These are phyloP conservation scores for Exophiala calicioides DNA, from an alignment of 2,329 filamentous ascomycete species.

Conservation along the genomic window DNA sequence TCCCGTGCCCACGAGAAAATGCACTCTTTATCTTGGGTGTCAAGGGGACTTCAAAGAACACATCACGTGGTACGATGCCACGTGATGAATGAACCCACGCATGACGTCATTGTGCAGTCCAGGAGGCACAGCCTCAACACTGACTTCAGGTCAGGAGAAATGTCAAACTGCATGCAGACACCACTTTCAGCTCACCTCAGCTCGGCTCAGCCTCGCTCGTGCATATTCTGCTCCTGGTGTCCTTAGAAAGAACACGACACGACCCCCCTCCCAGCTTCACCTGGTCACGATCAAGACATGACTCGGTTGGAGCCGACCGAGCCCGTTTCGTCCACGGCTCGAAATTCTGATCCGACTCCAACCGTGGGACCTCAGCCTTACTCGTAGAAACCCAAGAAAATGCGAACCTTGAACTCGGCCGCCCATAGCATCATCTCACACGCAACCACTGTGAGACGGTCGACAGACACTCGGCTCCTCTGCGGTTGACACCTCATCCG, in stretches of 20 bases:
- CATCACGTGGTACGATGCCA: background rate
- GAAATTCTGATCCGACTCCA: background rate
- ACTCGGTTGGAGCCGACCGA: constrained; percentile 1
- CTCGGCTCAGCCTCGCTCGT: too few species aligned
- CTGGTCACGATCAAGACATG: too few species aligned
- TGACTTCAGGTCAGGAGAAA: too few species aligned
- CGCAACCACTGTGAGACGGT: background rate
- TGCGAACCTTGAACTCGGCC: background rate
- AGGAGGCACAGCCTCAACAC: too few species aligned
- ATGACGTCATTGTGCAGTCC: constrained; percentile 12
- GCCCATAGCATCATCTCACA: background rate
- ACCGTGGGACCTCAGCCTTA: constrained; percentile 10
- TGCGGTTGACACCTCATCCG: background rate
- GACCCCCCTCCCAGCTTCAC: too few species aligned
- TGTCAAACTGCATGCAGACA: too few species aligned
- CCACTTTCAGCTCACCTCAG: too few species aligned
- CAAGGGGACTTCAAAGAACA: too few species aligned
- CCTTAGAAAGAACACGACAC: background rate
- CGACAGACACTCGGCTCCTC: background rate
- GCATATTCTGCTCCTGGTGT: background rate
- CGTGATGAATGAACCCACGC: background rate
- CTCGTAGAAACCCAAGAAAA: constrained; percentile 1
- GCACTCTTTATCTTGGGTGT: too few species aligned
- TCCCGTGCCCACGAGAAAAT: too few species aligned
- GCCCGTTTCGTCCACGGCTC: background rate